A percentile compares a stretch with the other conserved stretches of the same genome.
These are phyloP conservation scores for Potentilla sterilis DNA, from an alignment of 306 rosid genomes.

Conservation along the genomic window DNA sequence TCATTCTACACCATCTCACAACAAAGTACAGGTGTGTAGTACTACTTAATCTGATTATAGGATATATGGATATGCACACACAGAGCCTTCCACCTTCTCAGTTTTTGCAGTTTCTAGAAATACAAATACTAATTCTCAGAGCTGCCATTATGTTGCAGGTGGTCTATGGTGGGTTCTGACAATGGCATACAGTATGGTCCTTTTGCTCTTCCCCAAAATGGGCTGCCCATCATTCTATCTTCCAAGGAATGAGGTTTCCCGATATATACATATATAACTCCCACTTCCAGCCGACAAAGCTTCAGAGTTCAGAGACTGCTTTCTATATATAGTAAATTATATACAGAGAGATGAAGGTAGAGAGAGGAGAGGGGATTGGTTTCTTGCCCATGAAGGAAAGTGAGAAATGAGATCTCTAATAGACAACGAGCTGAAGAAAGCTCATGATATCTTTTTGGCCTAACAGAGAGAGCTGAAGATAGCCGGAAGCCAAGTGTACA, in stretches of 20 bases:
- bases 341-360: conserved; percentile 12
- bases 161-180: conserved; percentile 64
- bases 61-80: neutral
- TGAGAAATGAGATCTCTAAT: neutral
- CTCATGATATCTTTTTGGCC: conserved; percentile 2
- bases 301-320: neutral
- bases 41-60: neutral
- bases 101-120: conserved; percentile 23
- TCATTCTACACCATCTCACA: conserved; percentile 86
- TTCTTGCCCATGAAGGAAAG: neutral
- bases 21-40: conserved; percentile 81
- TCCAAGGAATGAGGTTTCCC: conserved; percentile 2
- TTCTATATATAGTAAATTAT: conserved; percentile 15
- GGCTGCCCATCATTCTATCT: conserved; percentile 72
- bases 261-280: neutral
- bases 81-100: neutral
- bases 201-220: conserved; percentile 93
- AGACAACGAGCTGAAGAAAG: neutral
- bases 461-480: neutral
- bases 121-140: conserved; percentile 8
- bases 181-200: conserved; percentile 97
- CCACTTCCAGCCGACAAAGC: neutral
- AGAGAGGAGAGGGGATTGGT: neutral
- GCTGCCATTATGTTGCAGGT: conserved; percentile 39
- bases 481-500: neutral